Conservation (phyloP, 179 eudicot species). For the Drosera spatulata region DNA sequence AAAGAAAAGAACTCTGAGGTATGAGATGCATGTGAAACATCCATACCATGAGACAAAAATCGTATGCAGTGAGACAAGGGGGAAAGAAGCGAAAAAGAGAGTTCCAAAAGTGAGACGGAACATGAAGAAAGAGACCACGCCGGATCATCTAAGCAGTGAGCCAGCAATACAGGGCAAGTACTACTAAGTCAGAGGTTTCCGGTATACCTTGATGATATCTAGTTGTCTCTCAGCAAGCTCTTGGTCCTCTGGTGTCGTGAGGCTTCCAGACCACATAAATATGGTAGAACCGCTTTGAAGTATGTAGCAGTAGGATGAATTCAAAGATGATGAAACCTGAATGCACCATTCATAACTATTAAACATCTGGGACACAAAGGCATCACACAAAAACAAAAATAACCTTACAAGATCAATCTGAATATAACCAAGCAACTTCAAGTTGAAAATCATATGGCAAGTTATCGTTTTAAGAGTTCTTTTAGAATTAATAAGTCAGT, state of each 20-base stretch:
- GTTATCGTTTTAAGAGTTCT: no score
- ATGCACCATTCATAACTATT: background rate
- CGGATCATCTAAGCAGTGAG: background rate
- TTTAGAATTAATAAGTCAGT: no score
- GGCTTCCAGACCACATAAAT: conserved; percentile 82
- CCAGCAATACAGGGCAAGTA: background rate
- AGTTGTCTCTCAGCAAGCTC: conserved; percentile 91
- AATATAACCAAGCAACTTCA: no score
- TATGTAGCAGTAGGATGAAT: conserved; percentile 90
- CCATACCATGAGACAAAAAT: no score
- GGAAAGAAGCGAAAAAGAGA: background rate
- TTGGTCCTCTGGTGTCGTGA: conserved; percentile 58
- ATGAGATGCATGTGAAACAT: no score
- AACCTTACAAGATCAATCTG: no score
- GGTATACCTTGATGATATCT: conserved; percentile 76
- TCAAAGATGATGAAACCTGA: conserved; percentile 85
- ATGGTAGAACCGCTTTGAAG: conserved; percentile 68
- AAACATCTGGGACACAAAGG: background rate
- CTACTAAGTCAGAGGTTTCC: background rate
- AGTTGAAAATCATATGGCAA: no score
- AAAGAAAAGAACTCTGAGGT: no score
- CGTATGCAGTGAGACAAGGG: no score
- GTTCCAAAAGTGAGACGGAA: background rate
- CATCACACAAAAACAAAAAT: no score
- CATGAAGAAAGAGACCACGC: background rate